Percentiles rank a stretch among this genome's conserved stretches.
phyloP scores from a whole-genome alignment of 257 asterid genomes.

The Echium plantagineum region DNA sequence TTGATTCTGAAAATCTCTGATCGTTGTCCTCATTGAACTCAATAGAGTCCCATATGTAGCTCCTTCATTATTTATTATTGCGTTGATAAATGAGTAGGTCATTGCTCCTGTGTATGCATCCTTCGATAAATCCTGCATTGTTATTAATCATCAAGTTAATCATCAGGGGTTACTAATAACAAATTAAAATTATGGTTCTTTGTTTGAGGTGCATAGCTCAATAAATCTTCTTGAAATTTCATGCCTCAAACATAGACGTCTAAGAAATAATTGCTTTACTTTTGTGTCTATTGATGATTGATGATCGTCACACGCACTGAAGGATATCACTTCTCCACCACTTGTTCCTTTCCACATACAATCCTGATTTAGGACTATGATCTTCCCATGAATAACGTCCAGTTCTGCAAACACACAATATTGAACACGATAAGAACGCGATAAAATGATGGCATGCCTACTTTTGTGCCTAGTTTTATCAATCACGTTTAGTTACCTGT shows the following conservation, averaged over 20 bases:
- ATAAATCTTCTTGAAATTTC: too few relatives aligned
- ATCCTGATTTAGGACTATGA: slow-evolving; percentile 87
- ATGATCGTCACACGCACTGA: slow-evolving; percentile 91
- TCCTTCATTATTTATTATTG: slow-evolving; percentile 62
- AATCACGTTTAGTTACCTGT: slow-evolving; percentile 34
- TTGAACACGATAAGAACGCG: not conserved
- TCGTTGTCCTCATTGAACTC: slow-evolving; percentile 67
- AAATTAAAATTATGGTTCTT: not conserved
- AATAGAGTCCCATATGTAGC: slow-evolving; percentile 73
- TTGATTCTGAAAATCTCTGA: slow-evolving; percentile 23
- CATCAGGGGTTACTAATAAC: not conserved
- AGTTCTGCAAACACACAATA: slow-evolving; percentile 26
- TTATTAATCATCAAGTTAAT: not conserved
- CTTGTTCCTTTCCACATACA: slow-evolving; percentile 94
- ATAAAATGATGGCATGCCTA: not conserved
- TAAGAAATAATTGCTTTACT: slow-evolving; percentile 21
- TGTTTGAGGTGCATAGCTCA: too few relatives aligned
- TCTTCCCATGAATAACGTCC: slow-evolving; percentile 87
- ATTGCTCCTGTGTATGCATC: slow-evolving; percentile 91
- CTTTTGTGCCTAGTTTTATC: too few relatives aligned
- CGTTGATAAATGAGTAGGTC: slow-evolving; percentile 92
- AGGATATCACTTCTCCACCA: slow-evolving; percentile 93
- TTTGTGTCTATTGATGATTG: slow-evolving; percentile 84
- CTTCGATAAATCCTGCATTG: slow-evolving; percentile 65
- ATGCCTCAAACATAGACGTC: too few relatives aligned